Percentiles rank a stretch among this genome's conserved stretches.
Evolutionary conservation across 768 basidiomycete genomes (phyloP).

Genomic region (Calocera viscosa): DNA sequence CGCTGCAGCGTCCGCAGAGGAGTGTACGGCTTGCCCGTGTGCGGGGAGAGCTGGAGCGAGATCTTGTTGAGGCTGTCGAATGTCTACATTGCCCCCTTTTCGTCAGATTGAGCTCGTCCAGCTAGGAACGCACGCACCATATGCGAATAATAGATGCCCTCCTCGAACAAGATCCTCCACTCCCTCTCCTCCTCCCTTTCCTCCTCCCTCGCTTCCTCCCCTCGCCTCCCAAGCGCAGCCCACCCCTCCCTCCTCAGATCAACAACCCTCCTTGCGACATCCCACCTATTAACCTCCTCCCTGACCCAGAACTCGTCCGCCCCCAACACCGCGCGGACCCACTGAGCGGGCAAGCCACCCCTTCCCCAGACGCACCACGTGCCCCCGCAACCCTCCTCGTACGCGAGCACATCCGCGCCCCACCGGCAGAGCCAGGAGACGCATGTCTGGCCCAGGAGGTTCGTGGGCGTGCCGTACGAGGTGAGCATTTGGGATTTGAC

Average conservation of each 20-base stretch:
- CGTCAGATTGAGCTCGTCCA: conserved; percentile 8
- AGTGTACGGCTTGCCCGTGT: conserved; percentile 56
- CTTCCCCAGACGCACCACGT: conserved; percentile 40
- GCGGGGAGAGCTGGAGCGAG: conserved; percentile 61
- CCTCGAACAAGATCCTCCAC: conserved; percentile 56
- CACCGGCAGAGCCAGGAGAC: conserved; percentile 80
- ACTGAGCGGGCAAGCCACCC: conserved; percentile 57
- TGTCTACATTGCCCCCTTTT: conserved; percentile 33
- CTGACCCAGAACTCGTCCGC: conserved; percentile 70
- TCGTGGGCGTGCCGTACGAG: conserved; percentile 53
- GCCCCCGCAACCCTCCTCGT: conserved; percentile 36
- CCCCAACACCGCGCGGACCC: conserved; percentile 61
- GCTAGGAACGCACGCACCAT: conserved; percentile 43
- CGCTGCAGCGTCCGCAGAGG: conserved; percentile 54
- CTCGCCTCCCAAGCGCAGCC: conserved; percentile 12
- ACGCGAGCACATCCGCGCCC: conserved; percentile 63
- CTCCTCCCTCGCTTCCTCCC: conserved; percentile 27
- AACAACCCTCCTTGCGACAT: conserved; percentile 58
- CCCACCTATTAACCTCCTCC: conserved; percentile 69
- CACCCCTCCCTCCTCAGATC: conserved; percentile 46
- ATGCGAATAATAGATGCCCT: conserved; percentile 74
- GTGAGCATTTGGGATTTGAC: not conserved
- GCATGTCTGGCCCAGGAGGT: conserved; percentile 85
- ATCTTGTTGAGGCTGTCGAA: conserved; percentile 69
- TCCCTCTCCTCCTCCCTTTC: conserved; percentile 50